Base-by-base conservation (phyloP, 805 yeast species). In the Hanseniaspora lachancei region DNA sequence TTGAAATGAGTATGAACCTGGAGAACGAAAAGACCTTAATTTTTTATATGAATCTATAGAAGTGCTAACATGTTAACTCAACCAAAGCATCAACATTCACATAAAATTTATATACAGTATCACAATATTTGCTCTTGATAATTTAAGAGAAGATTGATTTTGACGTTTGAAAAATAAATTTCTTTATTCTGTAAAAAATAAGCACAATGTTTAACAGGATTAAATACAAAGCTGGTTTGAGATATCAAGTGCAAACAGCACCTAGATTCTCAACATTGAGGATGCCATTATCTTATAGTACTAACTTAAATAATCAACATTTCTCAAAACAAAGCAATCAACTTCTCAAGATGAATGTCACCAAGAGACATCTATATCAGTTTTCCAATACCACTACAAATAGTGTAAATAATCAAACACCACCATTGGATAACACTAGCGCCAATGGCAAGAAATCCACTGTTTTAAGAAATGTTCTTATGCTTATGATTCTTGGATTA, bases 401-500 rank as follows among this genome's bases (percentile, higher is more conserved):
- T 21, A 20, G 16, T 23, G n/a, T 18, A 3, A 48, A 18, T 8
- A 18, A 41, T 9, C 27, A 29, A 39, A 27, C 47, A 24, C 39
- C 20, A 32, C 41, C 55, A 21, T 16, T 35, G 3, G 18, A 46
- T 15, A n/a, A 35, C 8, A 38, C 43, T n/a, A 24, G 15, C 9
- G 49, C 13, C 2, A 21, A 10, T 12, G 41, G 48, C 7, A 38
- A 32, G 18, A 54, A 48, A 43, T 47, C 54, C 15, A 23, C 35
- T n/a, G 41, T 54, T 27, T 32, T 55, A n/a, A 49, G 57, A 43
- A 48, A 43, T 16, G 50, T 44, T 24, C 44, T 54, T 10, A 18
- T 46, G 32, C 35, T 35, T 29, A 24, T 44, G 0, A 23, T 44
- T 16, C 21, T 49, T 9, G 41, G 21, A 5, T n/a, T 49, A n/a